Percentiles rank a stretch among this genome's conserved stretches.
phyloP scores from a whole-genome alignment of 2,329 filamentous ascomycete species.

The Juglanconis oblonga region DNA sequence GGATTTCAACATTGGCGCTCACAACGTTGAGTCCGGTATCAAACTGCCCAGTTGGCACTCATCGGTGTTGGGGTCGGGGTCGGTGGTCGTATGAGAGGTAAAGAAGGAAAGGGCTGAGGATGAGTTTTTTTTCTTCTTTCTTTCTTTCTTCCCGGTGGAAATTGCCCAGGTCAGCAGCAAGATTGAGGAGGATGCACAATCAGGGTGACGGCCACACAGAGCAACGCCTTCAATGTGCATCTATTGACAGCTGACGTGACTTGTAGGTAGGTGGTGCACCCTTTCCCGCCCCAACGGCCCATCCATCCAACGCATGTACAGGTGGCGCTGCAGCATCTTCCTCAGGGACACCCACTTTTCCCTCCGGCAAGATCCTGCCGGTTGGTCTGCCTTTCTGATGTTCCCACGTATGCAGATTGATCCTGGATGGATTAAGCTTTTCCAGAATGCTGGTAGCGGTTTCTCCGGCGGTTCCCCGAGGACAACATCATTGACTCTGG shows the following conservation, averaged over 20 bases:
- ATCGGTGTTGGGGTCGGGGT: not conserved
- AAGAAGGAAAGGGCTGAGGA: not conserved
- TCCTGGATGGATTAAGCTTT: not conserved
- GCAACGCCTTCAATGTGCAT: not conserved
- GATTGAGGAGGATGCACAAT: not conserved
- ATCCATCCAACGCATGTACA: not conserved
- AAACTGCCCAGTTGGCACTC: not conserved
- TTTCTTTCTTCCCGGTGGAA: not conserved
- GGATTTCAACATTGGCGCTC: not conserved
- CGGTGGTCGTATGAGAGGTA: not conserved
- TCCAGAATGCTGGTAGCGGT: not conserved
- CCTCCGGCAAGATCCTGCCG: not conserved
- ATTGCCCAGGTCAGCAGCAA: not conserved
- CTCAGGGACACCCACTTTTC: not conserved
- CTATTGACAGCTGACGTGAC: not conserved
- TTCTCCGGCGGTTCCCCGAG: not conserved
- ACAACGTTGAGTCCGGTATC: not conserved
- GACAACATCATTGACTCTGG: not conserved
- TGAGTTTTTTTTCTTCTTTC: no score
- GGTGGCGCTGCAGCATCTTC: not conserved
- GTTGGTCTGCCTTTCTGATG: not conserved
- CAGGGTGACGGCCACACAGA: not conserved
- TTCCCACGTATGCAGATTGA: not conserved
- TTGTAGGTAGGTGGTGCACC: not conserved
- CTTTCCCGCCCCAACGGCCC: not conserved